These are phyloP conservation scores for Candida taoyuanica DNA, from an alignment of 805 yeast species.

Conservation along the genomic window DNA sequence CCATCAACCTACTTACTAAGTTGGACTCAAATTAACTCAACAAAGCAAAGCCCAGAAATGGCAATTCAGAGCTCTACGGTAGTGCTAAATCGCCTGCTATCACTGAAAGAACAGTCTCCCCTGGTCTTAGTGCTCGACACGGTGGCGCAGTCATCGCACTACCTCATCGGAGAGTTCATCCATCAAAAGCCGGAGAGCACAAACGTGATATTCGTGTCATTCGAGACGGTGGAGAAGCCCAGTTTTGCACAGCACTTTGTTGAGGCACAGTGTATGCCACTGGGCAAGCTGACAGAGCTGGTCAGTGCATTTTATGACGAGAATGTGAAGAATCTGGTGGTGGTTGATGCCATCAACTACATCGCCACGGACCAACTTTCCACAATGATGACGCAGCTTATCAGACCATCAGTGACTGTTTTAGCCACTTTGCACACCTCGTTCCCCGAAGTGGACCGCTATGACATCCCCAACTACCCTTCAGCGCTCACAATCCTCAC, in stretches of 20 bases:
- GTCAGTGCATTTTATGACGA: slow-evolving; percentile 13
- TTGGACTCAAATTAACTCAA: too few species aligned
- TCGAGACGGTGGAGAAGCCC: slow-evolving; percentile 58
- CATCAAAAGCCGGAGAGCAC: slow-evolving; percentile 32
- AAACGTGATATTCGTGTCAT: slow-evolving; percentile 54
- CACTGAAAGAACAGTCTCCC: slow-evolving; percentile 71
- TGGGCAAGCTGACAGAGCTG: slow-evolving; percentile 26
- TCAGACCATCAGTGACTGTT: slow-evolving; percentile 41
- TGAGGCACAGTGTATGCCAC: slow-evolving; percentile 34
- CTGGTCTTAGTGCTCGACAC: slow-evolving; percentile 67
- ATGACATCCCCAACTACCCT: slow-evolving; percentile 44
- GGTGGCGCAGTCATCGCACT: slow-evolving; percentile 58
- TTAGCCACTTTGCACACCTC: slow-evolving; percentile 46
- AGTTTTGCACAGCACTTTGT: slow-evolving; percentile 43
- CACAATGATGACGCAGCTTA: slow-evolving; percentile 44
- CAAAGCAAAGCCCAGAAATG: slow-evolving; percentile 1
- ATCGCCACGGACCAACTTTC: slow-evolving; percentile 44
- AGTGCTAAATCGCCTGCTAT: slow-evolving; percentile 59
- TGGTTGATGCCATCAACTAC: slow-evolving; percentile 69
- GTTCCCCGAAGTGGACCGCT: slow-evolving; percentile 31
- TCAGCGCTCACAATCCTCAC: slow-evolving; percentile 45
- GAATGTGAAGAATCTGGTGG: slow-evolving; percentile 36
- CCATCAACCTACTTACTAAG: too few species aligned
- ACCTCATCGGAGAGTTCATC: slow-evolving; percentile 55
- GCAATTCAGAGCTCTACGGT: slow-evolving; percentile 43